Conservation (phyloP, 148 eudicot genomes). For the Pharnaceum exiguum region DNA sequence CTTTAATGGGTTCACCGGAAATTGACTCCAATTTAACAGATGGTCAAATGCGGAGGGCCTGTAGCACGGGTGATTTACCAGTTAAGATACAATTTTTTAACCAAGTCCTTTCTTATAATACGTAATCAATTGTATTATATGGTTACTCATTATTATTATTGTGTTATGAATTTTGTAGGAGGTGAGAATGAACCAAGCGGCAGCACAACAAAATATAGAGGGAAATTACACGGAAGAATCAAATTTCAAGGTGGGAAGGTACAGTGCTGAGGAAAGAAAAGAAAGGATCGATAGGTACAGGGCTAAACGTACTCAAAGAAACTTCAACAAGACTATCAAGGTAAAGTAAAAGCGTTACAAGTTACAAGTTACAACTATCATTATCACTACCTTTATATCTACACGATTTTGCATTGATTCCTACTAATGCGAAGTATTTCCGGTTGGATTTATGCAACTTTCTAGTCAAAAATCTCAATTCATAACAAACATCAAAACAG, state of each 20-base stretch:
- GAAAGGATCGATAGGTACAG: slow-evolving; percentile 80
- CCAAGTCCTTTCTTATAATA: neutral
- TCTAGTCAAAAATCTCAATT: too few relatives aligned
- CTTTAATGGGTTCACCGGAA: slow-evolving; percentile 3
- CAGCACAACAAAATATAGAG: slow-evolving; percentile 9
- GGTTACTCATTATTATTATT: neutral
- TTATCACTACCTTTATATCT: too few relatives aligned
- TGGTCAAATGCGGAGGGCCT: slow-evolving; percentile 65
- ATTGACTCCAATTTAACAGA: slow-evolving; percentile 13
- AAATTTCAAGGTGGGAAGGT: slow-evolving; percentile 67
- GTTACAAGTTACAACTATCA: too few relatives aligned
- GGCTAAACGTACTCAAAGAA: slow-evolving; percentile 82
- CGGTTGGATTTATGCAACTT: too few relatives aligned
- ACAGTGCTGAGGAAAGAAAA: slow-evolving; percentile 80
- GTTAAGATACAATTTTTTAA: slow-evolving; percentile 28
- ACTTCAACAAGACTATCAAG: slow-evolving; percentile 92
- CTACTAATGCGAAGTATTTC: too few relatives aligned
- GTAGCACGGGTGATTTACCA: slow-evolving; percentile 89
- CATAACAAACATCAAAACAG: too few relatives aligned
- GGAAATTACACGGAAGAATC: slow-evolving; percentile 55
- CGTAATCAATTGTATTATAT: neutral
- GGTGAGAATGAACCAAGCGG: slow-evolving; percentile 10
- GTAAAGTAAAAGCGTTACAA: too few relatives aligned
- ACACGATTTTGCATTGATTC: too few relatives aligned
- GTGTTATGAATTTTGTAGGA: neutral